Evolutionary conservation across 371 early-diverging fungal genomes (phyloP).

Genomic region (Massospora cicadina): DNA sequence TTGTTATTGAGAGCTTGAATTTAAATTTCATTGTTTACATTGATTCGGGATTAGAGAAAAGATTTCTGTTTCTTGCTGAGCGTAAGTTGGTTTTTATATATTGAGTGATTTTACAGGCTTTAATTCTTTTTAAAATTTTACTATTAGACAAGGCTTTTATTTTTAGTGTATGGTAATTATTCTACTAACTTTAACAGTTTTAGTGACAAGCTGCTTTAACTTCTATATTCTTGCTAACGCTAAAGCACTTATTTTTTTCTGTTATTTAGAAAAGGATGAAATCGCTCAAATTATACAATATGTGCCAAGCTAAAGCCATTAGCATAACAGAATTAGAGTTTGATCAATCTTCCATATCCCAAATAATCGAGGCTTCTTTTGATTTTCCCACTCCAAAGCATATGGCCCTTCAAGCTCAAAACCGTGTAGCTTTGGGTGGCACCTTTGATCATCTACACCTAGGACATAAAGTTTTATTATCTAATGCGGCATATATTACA

Average conservation of each 20-base stretch:
- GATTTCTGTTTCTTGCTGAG: neutral
- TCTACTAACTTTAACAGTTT: neutral
- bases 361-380: neutral
- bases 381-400: neutral
- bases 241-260: neutral
- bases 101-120: neutral
- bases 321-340: neutral
- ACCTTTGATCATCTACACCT: slow-evolving; percentile 94
- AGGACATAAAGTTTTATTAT: slow-evolving; percentile 84
- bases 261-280: neutral
- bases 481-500: slow-evolving; percentile 55
- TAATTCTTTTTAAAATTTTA: neutral
- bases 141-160: neutral
- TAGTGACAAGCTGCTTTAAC: neutral
- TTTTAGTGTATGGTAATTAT: neutral
- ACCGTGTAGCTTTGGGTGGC: slow-evolving; percentile 56
- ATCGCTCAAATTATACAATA: neutral
- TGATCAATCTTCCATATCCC: neutral
- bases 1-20: neutral
- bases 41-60: neutral
- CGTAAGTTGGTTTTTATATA: neutral
- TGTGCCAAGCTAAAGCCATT: neutral
- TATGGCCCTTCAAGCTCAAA: neutral
- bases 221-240: neutral
- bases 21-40: neutral